Conservation (phyloP, 139 green algal species). For the Chlamydomonas incerta region DNA sequence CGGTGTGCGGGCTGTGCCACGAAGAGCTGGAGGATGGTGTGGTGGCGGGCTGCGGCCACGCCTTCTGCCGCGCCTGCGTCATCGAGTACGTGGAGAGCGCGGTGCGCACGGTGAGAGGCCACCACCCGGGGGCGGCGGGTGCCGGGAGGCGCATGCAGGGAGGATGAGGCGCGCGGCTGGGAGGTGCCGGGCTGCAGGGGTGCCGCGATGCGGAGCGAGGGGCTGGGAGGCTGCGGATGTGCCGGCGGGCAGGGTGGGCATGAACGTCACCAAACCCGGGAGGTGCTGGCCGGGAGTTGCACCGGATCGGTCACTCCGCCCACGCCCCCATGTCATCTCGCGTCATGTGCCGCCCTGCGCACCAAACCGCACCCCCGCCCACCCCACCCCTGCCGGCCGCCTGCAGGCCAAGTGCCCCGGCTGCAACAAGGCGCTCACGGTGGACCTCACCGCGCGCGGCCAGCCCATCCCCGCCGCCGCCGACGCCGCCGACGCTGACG, state of each 20-base stretch:
- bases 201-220: too few species aligned
- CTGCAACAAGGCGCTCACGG: conserved; percentile 79
- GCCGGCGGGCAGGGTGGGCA: too few species aligned
- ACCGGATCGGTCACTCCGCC: too few species aligned
- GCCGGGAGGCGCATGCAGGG: neutral
- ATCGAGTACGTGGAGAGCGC: conserved; percentile 75
- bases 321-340: too few species aligned
- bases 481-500: neutral
- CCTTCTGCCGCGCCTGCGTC: conserved; percentile 87
- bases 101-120: conserved; percentile 6
- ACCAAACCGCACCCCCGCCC: neutral
- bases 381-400: neutral
- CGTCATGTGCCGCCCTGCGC: neutral
- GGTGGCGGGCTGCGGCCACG: conserved; percentile 74
- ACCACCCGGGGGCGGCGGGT: neutral
- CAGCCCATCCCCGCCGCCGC: neutral
- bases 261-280: too few species aligned
- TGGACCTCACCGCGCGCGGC: conserved; percentile 73
- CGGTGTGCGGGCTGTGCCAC: conserved; percentile 79
- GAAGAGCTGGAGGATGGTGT: conserved; percentile 81
- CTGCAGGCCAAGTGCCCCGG: conserved; percentile 75
- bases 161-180: too few species aligned
- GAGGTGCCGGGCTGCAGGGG: too few species aligned
- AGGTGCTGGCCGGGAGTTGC: too few species aligned
- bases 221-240: too few species aligned